phyloP scores from a whole-genome alignment of 257 asterid genomes.

The Nicotiana attenuata region DNA sequence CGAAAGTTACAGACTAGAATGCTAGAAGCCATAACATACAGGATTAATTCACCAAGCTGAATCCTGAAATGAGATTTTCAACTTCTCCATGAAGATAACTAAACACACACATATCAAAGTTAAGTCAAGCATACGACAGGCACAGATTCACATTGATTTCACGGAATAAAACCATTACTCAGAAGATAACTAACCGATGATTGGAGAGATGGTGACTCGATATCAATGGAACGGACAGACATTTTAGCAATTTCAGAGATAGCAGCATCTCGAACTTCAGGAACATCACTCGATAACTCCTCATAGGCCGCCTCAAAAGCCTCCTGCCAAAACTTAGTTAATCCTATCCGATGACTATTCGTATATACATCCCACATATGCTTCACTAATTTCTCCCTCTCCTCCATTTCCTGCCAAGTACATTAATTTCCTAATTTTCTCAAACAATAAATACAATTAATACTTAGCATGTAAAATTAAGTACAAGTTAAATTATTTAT shows the following conservation, averaged over 20 bases:
- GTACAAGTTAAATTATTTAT: too few relatives aligned
- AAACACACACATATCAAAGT: neutral
- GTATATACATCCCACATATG: constrained; percentile 86
- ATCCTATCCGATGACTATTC: constrained; percentile 49
- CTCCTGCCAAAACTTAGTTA: constrained; percentile 74
- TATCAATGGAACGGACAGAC: constrained; percentile 49
- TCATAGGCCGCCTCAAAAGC: constrained; percentile 85
- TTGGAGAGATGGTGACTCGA: constrained; percentile 46
- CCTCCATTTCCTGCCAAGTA: constrained; percentile 69
- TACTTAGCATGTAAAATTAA: neutral
- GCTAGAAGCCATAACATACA: neutral
- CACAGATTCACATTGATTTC: neutral
- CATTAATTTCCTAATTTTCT: neutral
- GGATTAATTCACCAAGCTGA: neutral
- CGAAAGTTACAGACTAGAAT: neutral
- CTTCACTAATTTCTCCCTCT: constrained; percentile 78
- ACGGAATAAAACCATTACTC: neutral
- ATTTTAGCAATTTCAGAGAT: constrained; percentile 77
- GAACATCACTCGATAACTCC: constrained; percentile 61
- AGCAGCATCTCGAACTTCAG: constrained; percentile 56
- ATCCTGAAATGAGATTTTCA: neutral
- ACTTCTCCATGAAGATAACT: neutral
- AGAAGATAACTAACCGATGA: constrained; percentile 44
- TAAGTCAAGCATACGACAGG: neutral
- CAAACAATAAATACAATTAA: neutral